Conservation (phyloP, 768 basidiomycete genomes). For the Trametes meyenii region DNA sequence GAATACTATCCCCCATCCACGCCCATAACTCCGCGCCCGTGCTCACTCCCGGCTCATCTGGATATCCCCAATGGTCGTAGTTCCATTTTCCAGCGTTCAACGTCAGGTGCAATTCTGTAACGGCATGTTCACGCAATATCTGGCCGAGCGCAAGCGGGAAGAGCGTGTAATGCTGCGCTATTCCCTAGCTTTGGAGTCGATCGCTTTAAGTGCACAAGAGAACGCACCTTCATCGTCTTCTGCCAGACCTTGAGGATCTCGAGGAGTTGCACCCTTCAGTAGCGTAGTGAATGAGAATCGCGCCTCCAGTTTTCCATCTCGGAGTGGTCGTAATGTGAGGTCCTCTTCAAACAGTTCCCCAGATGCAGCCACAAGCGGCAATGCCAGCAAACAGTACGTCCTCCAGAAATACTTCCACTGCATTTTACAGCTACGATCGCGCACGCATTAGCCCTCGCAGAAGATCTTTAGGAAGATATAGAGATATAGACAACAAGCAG, state of each 20-base stretch:
- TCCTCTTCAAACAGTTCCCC: conserved; percentile 57
- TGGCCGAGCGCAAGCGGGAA: conserved; percentile 89
- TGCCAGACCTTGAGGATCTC: conserved; percentile 54
- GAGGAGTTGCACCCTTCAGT: conserved; percentile 53
- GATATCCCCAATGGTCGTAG: conserved; percentile 82
- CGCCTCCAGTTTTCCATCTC: conserved; percentile 81
- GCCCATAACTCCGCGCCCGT: conserved; percentile 90
- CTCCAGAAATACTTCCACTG: conserved; percentile 9
- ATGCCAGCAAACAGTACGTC: conserved; percentile 5
- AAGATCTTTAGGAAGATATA: too few relatives aligned
- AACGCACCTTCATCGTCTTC: conserved; percentile 51
- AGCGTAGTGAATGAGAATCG: conserved; percentile 80
- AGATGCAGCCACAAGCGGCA: conserved; percentile 15
- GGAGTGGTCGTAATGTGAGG: conserved; percentile 60
- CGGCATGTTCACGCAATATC: conserved; percentile 81
- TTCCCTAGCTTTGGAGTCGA: not conserved
- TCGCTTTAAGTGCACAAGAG: conserved; percentile 9
- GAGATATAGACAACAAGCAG: too few relatives aligned
- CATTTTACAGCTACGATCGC: not conserved
- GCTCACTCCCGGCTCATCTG: conserved; percentile 73
- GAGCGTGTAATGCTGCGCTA: conserved; percentile 84
- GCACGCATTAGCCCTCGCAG: too few relatives aligned
- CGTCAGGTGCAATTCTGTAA: conserved; percentile 86
- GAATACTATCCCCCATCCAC: conserved; percentile 72
- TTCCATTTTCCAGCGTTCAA: conserved; percentile 94